Conservation (phyloP, 164 flowering plant genomes). For the Vitis rotundifolia region DNA sequence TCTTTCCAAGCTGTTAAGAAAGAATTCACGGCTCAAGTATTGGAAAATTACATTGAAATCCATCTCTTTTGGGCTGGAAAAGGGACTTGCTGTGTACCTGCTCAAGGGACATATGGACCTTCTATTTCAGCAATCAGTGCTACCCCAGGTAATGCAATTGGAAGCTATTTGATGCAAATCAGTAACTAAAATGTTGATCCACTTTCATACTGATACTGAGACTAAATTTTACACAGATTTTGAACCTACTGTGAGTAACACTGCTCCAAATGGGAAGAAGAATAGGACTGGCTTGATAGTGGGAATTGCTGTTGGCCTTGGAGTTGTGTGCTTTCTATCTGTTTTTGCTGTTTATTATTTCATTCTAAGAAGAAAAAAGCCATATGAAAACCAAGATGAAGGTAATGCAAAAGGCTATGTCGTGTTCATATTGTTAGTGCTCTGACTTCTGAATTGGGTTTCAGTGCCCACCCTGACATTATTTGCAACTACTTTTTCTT, state of each 20-base stretch:
- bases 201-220: too few species aligned
- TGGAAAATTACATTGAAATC: conserved; percentile 70
- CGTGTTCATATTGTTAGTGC: too few species aligned
- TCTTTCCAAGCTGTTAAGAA: conserved; percentile 45
- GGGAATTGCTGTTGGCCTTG: conserved; percentile 55
- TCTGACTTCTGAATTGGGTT: too few species aligned
- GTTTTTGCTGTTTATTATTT: conserved; percentile 29
- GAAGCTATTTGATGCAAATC: not conserved
- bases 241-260: conserved; percentile 55
- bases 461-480: too few species aligned
- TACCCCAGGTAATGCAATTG: conserved; percentile 52
- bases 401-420: conserved; percentile 32
- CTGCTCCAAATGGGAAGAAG: conserved; percentile 38
- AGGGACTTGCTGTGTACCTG: conserved; percentile 88
- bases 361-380: conserved; percentile 36
- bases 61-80: conserved; percentile 98
- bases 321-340: conserved; percentile 27
- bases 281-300: conserved; percentile 55
- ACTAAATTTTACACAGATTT: conserved; percentile 47
- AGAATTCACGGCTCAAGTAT: conserved; percentile 42
- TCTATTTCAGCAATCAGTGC: conserved; percentile 81
- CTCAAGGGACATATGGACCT: conserved; percentile 78
- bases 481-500: too few species aligned
- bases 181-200: too few species aligned
- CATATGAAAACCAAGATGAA: conserved; percentile 35